Base-by-base conservation (phyloP, 169 alveolate species). In the Cryptosporidium andersoni region DNA sequence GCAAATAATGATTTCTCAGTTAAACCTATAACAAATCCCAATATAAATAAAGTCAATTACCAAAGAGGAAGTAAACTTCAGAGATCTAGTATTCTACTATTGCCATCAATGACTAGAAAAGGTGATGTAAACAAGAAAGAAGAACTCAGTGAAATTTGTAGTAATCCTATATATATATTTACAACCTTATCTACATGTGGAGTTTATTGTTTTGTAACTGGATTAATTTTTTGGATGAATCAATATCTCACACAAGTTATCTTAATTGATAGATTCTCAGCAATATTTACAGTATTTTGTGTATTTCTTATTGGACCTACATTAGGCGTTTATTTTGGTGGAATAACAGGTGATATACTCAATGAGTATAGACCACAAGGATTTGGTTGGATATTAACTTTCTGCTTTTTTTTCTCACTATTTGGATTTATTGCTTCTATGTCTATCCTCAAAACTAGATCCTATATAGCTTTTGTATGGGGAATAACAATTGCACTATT, bases 181-280 rank as follows among this genome's bases (percentile, higher is more conserved):
- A 53, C 85, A 48, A 74, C 85, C 25, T 2, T 60, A 47, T 66
- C 85, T 36, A 62, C 47, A 47, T 74, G 85, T 74, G 85, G 85
- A 43, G 62, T 74, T 25, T 74, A 74, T 47, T 58, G 85, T 58
- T 56, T 74, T 40, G 60, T 43, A 4, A 74, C 85, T 25, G 55
- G 85, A 12, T 58, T 63, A 34, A 14, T 74, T 55, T 74, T 74
- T 55, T 74, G 85, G 85, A 39, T 74, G 43, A 74, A 74, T 43
- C 85, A 74, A 58, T 74, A 74, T n/a, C 60, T 74, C 39, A 60
- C 25, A 25, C 74, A 74, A 43, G 49, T 74, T 3, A 74, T 74
- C 12, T 45, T 43, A 48, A 55, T 74, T 2, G 85, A 74, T 40
- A 53, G 60, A 43, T 25, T 60, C 55, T 55, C 85, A n/a, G 55